A percentile compares a stretch with the other conserved stretches of the same genome.
These are phyloP conservation scores for Colletotrichum karsti DNA, from an alignment of 2,329 filamentous ascomycete species.

Conservation along the genomic window DNA sequence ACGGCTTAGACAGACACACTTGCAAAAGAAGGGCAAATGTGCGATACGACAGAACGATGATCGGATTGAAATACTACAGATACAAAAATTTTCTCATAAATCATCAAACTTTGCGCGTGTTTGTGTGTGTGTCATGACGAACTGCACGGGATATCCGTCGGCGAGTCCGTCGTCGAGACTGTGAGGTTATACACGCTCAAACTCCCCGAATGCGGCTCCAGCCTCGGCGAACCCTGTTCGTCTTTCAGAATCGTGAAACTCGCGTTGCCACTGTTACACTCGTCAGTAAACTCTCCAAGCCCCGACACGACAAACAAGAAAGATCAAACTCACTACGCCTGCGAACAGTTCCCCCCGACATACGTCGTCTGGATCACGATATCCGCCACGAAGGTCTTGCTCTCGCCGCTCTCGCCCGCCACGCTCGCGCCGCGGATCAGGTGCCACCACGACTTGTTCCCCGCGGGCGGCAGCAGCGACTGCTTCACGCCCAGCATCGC, in stretches of 20 bases:
- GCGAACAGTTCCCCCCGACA: neutral
- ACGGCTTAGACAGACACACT: neutral
- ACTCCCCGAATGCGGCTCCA: slow-evolving; percentile 10
- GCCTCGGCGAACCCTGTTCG: neutral
- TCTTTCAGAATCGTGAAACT: slow-evolving; percentile 19
- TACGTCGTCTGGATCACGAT: slow-evolving; percentile 22
- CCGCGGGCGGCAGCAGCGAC: slow-evolving; percentile 3
- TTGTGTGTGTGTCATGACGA: neutral
- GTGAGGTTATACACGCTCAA: slow-evolving; percentile 20
- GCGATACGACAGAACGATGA: neutral
- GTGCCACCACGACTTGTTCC: slow-evolving; percentile 15
- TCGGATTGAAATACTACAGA: neutral
- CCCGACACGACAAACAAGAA: too few species aligned
- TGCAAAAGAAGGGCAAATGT: too few species aligned
- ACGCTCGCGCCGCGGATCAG: slow-evolving; percentile 19
- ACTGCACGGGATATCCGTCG: slow-evolving; percentile 12
- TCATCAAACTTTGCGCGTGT: too few species aligned
- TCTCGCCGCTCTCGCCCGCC: neutral
- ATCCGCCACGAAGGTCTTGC: slow-evolving; percentile 13
- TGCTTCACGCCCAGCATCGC: slow-evolving; percentile 17
- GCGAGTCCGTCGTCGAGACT: slow-evolving; percentile 11
- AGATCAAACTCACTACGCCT: slow-evolving; percentile 23
- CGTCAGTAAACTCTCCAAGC: neutral
- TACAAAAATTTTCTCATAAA: too few species aligned
- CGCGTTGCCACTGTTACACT: neutral